Evolutionary conservation across 768 basidiomycete genomes (phyloP).

Genomic region (Termitomyces sp.): DNA sequence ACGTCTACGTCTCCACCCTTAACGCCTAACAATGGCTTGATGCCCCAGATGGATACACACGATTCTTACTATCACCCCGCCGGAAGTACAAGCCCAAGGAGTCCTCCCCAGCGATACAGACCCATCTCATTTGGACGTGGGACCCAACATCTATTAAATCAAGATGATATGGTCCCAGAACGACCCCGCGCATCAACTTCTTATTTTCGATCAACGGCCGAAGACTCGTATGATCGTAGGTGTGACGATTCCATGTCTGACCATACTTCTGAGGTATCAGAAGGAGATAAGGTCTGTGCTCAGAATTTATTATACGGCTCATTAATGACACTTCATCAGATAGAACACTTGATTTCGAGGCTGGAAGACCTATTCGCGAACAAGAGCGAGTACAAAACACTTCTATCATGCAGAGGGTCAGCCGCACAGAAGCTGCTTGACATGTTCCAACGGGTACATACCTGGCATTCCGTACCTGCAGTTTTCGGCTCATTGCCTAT

Average conservation of each 20-base stretch:
- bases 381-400: constrained; percentile 1
- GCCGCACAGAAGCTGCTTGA: constrained; percentile 7
- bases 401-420: background rate
- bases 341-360: constrained; percentile 2
- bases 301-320: background rate
- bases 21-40: background rate
- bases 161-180: constrained; percentile 2
- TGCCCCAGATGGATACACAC: background rate
- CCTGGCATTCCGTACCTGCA: background rate
- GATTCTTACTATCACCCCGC: background rate
- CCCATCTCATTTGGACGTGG: constrained; percentile 13
- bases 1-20: background rate
- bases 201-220: constrained; percentile 2
- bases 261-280: constrained; percentile 3
- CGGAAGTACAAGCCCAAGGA: background rate
- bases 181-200: background rate
- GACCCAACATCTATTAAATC: constrained; percentile 10
- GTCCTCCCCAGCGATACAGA: constrained; percentile 3
- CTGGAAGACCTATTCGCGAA: constrained; percentile 6
- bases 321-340: background rate
- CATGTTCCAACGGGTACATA: constrained; percentile 8
- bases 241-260: constrained; percentile 2
- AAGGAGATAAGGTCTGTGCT: constrained; percentile 4
- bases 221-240: constrained; percentile 1
- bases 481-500: background rate